phyloP scores from a whole-genome alignment of 1,284 basidiomycete species.

The Trichosporon asahii region DNA sequence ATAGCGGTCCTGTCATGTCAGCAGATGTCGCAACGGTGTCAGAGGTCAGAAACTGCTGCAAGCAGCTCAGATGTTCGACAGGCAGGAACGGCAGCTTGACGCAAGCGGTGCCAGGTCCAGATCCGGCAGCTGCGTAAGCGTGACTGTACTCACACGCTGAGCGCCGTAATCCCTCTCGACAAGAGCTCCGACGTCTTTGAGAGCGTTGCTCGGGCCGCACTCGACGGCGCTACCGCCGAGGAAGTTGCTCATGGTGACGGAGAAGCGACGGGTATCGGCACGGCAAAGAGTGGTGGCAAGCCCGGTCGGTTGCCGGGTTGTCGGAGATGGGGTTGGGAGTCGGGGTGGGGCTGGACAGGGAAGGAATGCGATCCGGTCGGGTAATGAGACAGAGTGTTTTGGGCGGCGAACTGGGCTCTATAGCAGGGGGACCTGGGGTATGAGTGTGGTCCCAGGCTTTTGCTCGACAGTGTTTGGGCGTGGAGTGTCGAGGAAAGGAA shows the following conservation, averaged over 20 bases:
- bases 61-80: background rate
- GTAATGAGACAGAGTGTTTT: background rate
- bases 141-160: constrained; percentile 33
- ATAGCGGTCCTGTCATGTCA: constrained; percentile 20
- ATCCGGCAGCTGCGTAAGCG: background rate
- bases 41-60: background rate
- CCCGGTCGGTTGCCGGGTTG: background rate
- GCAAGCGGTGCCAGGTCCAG: background rate
- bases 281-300: background rate
- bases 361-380: background rate
- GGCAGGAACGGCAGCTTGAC: background rate
- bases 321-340: background rate
- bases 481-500: background rate
- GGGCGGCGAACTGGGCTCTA: background rate
- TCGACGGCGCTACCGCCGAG: constrained; percentile 38
- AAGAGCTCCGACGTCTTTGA: constrained; percentile 39
- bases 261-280: background rate
- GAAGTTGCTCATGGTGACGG: constrained; percentile 37
- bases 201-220: constrained; percentile 40
- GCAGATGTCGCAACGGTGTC: background rate
- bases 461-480: background rate
- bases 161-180: constrained; percentile 43
- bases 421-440: background rate
- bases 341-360: background rate
- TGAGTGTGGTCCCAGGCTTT: background rate